Evolutionary conservation across 2,329 filamentous ascomycete genomes (phyloP).

Genomic region (Trichoderma harzianum): DNA sequence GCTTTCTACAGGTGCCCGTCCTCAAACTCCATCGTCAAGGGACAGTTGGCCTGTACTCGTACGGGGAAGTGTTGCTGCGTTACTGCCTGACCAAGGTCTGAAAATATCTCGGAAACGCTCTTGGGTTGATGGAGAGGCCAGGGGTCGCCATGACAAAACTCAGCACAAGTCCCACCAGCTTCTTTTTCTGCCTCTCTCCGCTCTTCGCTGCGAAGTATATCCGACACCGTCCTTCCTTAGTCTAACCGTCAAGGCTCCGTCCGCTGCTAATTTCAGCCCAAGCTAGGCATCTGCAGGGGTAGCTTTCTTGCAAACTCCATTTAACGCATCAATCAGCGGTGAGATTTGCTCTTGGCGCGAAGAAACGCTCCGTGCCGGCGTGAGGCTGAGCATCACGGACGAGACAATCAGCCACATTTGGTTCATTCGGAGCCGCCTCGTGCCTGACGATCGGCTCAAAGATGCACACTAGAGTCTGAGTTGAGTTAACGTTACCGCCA

Average conservation of each 20-base stretch:
- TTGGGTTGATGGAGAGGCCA: neutral
- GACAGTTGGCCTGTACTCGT: neutral
- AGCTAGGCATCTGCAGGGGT: neutral
- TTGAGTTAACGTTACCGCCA: neutral
- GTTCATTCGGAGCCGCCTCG: neutral
- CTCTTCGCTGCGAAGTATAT: neutral
- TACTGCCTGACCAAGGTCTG: neutral
- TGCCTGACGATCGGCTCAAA: slow-evolving; percentile 8
- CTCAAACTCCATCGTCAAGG: neutral
- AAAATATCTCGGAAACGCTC: neutral
- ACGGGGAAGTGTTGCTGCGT: neutral
- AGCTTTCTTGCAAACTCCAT: neutral
- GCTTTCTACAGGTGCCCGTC: neutral
- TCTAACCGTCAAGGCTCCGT: neutral
- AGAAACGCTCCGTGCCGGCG: neutral
- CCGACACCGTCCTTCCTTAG: neutral
- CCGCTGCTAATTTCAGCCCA: slow-evolving; percentile 1
- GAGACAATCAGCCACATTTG: neutral
- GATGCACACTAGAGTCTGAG: neutral
- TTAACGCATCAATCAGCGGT: neutral
- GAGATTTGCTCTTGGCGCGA: neutral
- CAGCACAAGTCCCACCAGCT: neutral
- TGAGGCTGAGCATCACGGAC: slow-evolving; percentile 7
- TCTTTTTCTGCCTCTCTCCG: slow-evolving; percentile 1
- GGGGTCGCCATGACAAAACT: neutral